Percentiles rank a stretch among this genome's conserved stretches.
Conservation (phyloP, 2,329 filamentous ascomycete genomes). For the Pseudocercospora eumusae region DNA sequence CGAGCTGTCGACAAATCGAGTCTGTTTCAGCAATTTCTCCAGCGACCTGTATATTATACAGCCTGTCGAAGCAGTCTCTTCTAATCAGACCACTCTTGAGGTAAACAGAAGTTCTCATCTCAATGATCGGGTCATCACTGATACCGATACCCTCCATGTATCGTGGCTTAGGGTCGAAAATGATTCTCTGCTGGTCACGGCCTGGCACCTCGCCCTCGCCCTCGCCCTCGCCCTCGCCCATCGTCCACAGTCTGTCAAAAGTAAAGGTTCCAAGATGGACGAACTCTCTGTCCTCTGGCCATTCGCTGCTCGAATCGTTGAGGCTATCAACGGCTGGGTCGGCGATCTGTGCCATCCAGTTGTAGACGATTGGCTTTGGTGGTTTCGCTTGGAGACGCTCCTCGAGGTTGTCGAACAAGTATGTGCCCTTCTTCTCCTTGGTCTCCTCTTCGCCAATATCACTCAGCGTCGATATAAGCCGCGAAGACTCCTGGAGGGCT, state of each 20-base stretch:
- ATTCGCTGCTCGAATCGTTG: conserved; percentile 13
- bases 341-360: conserved; percentile 19
- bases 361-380: conserved; percentile 19
- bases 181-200: conserved; percentile 24
- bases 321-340: conserved; percentile 12
- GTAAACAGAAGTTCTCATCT: conserved; percentile 24
- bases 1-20: neutral
- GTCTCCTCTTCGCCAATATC: conserved; percentile 11
- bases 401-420: conserved; percentile 20
- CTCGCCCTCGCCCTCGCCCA: conserved; percentile 19
- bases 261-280: conserved; percentile 13
- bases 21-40: neutral
- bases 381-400: conserved; percentile 15
- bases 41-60: neutral
- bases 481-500: no score
- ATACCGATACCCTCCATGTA: conserved; percentile 27
- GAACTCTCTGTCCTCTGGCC: conserved; percentile 18
- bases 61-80: conserved; percentile 12
- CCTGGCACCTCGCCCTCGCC: no score
- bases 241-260: conserved; percentile 23
- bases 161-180: conserved; percentile 22
- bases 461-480: no score
- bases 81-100: conserved; percentile 22
- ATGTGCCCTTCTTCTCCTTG: conserved; percentile 14
- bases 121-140: conserved; percentile 26